These are phyloP conservation scores for Stylosanthes scabra DNA, from an alignment of 331 rosid genomes.

Conservation along the genomic window DNA sequence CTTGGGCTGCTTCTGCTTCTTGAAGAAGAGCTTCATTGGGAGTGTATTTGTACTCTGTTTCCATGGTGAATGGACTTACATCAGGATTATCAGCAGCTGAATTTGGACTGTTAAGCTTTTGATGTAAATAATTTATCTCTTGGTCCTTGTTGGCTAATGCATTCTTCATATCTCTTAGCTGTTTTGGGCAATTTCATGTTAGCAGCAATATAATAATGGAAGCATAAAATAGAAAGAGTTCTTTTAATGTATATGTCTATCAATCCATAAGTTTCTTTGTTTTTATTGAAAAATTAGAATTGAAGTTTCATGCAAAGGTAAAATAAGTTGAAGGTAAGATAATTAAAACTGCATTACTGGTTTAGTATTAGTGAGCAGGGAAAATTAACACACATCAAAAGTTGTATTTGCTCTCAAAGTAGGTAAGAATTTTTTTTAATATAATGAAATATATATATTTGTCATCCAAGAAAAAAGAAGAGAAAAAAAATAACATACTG, in stretches of 20 bases:
- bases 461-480: too few relatives aligned
- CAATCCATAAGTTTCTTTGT: too few relatives aligned
- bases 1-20: slow-evolving; percentile 40
- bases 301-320: too few relatives aligned
- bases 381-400: too few relatives aligned
- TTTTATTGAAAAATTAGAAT: too few relatives aligned
- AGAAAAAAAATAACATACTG: too few relatives aligned
- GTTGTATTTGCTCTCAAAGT: too few relatives aligned
- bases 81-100: slow-evolving; percentile 39
- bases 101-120: slow-evolving; percentile 42
- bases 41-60: slow-evolving; percentile 59
- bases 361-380: neutral
- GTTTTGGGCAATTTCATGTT: slow-evolving; percentile 10
- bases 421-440: too few relatives aligned
- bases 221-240: too few relatives aligned
- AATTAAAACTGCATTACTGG: neutral
- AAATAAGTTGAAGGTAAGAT: too few relatives aligned
- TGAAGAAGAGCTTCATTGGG: slow-evolving; percentile 49
- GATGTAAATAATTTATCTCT: slow-evolving; percentile 61
- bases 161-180: slow-evolving; percentile 70
- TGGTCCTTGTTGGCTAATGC: slow-evolving; percentile 59
- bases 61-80: slow-evolving; percentile 51
- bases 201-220: neutral
- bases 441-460: too few relatives aligned
- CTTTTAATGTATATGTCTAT: too few relatives aligned